Percentiles rank a stretch among this genome's conserved stretches.
These are phyloP conservation scores for Delitschia confertaspora DNA, from an alignment of 495 filamentous ascomycete species.

Conservation along the genomic window DNA sequence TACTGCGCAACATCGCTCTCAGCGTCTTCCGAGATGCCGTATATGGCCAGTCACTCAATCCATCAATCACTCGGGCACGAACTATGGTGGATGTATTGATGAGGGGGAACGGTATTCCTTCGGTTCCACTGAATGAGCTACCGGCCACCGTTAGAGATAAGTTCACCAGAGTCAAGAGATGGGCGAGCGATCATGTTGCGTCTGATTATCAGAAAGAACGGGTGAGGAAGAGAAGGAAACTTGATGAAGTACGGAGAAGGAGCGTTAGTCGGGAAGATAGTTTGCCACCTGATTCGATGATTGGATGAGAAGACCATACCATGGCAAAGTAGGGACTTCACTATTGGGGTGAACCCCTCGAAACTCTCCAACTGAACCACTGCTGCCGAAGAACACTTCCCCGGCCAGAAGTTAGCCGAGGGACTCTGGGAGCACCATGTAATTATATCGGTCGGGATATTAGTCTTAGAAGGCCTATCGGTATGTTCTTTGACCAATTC, in stretches of 20 bases:
- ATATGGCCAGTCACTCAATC: conserved; percentile 49
- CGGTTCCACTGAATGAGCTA: conserved; percentile 33
- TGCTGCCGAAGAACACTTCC: too few relatives aligned
- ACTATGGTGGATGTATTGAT: conserved; percentile 66
- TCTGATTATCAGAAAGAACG: conserved; percentile 26
- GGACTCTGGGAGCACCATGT: too few relatives aligned
- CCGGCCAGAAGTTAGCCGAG: too few relatives aligned
- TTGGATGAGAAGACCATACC: too few relatives aligned
- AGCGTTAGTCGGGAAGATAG: neutral
- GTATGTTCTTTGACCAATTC: too few relatives aligned
- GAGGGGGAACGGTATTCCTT: conserved; percentile 37
- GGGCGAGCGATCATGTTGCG: conserved; percentile 66
- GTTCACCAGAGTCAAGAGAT: conserved; percentile 58
- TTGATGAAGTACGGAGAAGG: conserved; percentile 1
- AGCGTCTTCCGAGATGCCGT: conserved; percentile 62
- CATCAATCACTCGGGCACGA: conserved; percentile 55
- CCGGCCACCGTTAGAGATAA: conserved; percentile 39
- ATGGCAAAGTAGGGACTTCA: too few relatives aligned
- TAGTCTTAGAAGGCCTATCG: too few relatives aligned
- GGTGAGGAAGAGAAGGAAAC: conserved; percentile 28
- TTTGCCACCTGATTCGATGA: too few relatives aligned
- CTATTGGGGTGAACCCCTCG: too few relatives aligned
- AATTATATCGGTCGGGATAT: too few relatives aligned
- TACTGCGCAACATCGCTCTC: conserved; percentile 69
- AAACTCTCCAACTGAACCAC: too few relatives aligned